Evolutionary conservation across 768 basidiomycete species (phyloP), one percentile per base, ranked within the genome.

Genomic region (Mycena sanguinolenta): DNA sequence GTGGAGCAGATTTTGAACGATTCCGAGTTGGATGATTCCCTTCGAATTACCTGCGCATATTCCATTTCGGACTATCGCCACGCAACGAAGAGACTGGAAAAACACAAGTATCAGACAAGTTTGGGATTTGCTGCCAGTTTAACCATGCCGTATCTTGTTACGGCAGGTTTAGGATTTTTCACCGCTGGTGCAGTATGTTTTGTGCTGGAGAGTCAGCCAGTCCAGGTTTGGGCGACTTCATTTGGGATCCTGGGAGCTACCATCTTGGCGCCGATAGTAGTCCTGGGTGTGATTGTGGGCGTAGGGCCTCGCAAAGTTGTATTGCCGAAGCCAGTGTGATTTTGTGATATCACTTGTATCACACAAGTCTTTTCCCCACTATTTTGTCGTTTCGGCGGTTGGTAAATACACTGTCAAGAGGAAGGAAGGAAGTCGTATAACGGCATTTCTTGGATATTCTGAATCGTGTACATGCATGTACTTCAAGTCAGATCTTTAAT

Each of bases 161-260:
- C 66, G 32, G 67, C 59, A 2, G 67, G 72, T 19, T 49, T 73
- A 0, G n/a, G 27, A 16, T 69, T 67, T 27, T 58, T 71, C 27
- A 62, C 46, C 10, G 39, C 54, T 1, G 67, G 72, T 0, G 64
- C 50, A 34, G 13, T 52, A 9, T 69, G 72, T 27, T 34, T 64
- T 23, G 68, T 49, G 49, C 14, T 55, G 17, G 27, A 58, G 23
- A 62, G 52, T 21, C 72, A 73, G 59, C 72, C 67, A 8, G 34
- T 62, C 1, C 39, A 19, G 19, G 72, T 73, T 21, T 69, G 68
- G 72, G 65, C 46, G 30, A 60, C 63, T 2, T 73, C 67, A 7
- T 30, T 66, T 53, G 63, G 19, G n/a, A 52, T 66, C 16, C 39
- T 73, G 3, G 67, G 36, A 23, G 58, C n/a, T n/a, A n/a, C n/a